A percentile compares a stretch with the other conserved stretches of the same genome.
phyloP scores from a whole-genome alignment of 768 basidiomycete genomes.

The Collybia sp. region DNA sequence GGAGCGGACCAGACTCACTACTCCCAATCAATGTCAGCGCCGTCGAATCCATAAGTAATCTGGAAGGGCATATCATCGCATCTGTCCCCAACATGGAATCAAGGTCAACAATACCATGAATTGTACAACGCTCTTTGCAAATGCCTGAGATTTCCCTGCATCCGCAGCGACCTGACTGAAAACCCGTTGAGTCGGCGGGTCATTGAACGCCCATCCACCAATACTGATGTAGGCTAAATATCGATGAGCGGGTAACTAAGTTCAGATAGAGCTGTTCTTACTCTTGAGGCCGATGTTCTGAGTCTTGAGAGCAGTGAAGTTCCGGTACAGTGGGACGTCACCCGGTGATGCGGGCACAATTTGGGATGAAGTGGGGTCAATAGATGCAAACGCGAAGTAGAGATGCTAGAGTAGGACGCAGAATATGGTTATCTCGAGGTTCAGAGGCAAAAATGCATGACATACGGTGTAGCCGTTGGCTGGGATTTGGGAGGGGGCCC shows the following conservation, averaged over 20 bases:
- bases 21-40: not conserved
- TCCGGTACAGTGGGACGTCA: constrained; percentile 3
- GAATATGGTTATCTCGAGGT: not conserved
- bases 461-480: too few relatives aligned
- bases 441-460: too few relatives aligned
- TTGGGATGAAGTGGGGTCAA: not conserved
- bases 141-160: too few relatives aligned
- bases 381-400: not conserved
- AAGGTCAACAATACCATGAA: too few relatives aligned
- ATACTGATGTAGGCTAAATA: constrained; percentile 3
- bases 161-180: not conserved
- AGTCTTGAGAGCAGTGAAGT: constrained; percentile 4
- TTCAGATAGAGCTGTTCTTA: too few relatives aligned
- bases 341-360: not conserved
- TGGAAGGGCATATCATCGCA: too few relatives aligned
- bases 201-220: constrained; percentile 10
- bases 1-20: not conserved
- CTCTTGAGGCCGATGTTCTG: constrained; percentile 3
- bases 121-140: too few relatives aligned
- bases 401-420: not conserved
- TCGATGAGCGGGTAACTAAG: too few relatives aligned
- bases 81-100: too few relatives aligned
- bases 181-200: not conserved
- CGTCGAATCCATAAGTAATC: not conserved
- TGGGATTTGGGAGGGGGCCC: too few relatives aligned